These are phyloP conservation scores for Salinomyces thailandicus DNA, from an alignment of 2,329 filamentous ascomycete species.

Conservation along the genomic window DNA sequence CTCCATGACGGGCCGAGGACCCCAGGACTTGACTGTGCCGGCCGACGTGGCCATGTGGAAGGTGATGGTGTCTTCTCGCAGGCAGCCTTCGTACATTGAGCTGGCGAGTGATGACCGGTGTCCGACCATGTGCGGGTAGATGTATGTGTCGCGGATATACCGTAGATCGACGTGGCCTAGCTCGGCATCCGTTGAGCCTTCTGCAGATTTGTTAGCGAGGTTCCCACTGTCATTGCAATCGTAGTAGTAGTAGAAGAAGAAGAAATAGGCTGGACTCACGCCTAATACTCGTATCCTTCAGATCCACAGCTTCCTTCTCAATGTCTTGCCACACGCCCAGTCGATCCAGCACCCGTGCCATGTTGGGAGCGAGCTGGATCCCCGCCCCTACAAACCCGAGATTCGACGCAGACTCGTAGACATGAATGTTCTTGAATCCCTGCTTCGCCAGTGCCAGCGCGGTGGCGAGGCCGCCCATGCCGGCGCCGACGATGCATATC, in stretches of 20 bases:
- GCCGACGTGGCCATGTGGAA: constrained; percentile 58
- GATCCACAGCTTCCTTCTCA: constrained; percentile 57
- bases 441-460: constrained; percentile 65
- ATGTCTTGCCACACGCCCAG: constrained; percentile 65
- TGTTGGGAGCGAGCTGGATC: constrained; percentile 75
- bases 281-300: constrained; percentile 62
- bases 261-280: constrained; percentile 38
- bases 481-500: constrained; percentile 27
- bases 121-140: constrained; percentile 69
- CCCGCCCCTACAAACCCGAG: constrained; percentile 76
- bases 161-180: constrained; percentile 59
- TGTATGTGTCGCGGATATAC: constrained; percentile 57
- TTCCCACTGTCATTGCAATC: no score
- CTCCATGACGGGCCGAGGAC: constrained; percentile 49
- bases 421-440: constrained; percentile 61
- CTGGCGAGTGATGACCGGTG: constrained; percentile 63
- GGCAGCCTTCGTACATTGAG: constrained; percentile 60
- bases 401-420: constrained; percentile 63
- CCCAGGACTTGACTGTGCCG: constrained; percentile 48
- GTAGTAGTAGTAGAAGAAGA: no score
- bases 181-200: constrained; percentile 59
- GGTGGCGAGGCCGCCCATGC: constrained; percentile 67
- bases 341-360: constrained; percentile 63
- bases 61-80: constrained; percentile 49
- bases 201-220: no score